Evolutionary conservation across 2,329 filamentous ascomycete species (phyloP), one percentile per base, ranked within the genome.

Genomic region (Stagonosporopsis chrysanthemi): DNA sequence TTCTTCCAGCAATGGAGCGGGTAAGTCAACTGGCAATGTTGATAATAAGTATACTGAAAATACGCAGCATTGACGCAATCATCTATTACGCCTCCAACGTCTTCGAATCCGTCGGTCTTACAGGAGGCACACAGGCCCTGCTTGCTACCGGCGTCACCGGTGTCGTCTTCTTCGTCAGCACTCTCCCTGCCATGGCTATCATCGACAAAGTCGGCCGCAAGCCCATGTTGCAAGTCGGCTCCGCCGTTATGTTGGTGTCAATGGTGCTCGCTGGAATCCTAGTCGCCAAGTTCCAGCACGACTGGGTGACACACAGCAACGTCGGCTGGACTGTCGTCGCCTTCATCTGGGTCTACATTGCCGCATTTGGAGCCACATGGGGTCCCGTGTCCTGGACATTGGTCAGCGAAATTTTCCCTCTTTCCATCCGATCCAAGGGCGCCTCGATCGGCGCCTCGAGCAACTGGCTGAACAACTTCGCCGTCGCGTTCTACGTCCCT

Each of bases 61-160:
- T 1, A 22, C 4, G 4, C 45, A 49, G 45, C 40, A 76, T 80
- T 17, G 77, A 80, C 58, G 76, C 79, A 0, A 74, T 80, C 7
- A 80, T 83, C 12, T 82, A 83, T 58, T 88, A 88, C 53, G 86
- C 86, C 0, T 84, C 85, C 0, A 73, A 83, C 0, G 77, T 88
- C 0, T 88, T 88, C 63, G 69, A 80, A n/a, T 82, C 86, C 56
- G 84, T 86, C 1, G 86, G 86, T 0, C 74, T 88, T 7, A 77
- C 79, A 4, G 82, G 81, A 0, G 73, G 77, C 1, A 81, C 79
- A 1, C 79, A 84, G 1, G 82, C 83, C 0, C 86, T 88, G 63
- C 77, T 88, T 2, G 86, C 86, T 0, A 88, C 85, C 0, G 86
- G 86, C 0, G 77, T 88, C 8, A 86, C 84, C 0, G 84, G 82